phyloP scores from a whole-genome alignment of 257 asterid genomes.

The Paulownia fortunei region DNA sequence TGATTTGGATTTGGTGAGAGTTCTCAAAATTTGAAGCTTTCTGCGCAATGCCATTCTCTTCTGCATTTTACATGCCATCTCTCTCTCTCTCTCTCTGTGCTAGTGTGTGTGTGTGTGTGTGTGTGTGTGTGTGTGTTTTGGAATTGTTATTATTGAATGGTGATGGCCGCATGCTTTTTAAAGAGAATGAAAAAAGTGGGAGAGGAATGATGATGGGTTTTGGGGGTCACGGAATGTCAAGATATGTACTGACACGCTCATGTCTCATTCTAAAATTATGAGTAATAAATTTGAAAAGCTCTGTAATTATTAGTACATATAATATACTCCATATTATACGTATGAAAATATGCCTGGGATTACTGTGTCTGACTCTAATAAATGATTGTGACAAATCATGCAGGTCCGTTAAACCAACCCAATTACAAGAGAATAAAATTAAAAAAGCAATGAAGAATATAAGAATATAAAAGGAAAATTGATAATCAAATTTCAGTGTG shows the following conservation, averaged over 20 bases:
- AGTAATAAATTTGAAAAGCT: slow-evolving; percentile 43
- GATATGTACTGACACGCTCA: slow-evolving; percentile 42
- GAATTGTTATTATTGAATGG: neutral
- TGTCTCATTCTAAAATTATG: slow-evolving; percentile 34
- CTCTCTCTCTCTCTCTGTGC: slow-evolving; percentile 24
- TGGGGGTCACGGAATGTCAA: slow-evolving; percentile 68
- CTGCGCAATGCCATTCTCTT: slow-evolving; percentile 50
- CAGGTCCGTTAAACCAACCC: neutral
- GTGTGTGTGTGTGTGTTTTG: neutral
- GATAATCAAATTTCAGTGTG: neutral
- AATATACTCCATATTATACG: neutral
- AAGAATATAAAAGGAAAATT: neutral
- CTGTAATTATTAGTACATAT: slow-evolving; percentile 21
- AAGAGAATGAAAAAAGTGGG: slow-evolving; percentile 36
- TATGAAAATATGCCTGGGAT: neutral
- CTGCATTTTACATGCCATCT: slow-evolving; percentile 48
- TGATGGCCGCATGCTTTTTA: slow-evolving; percentile 37
- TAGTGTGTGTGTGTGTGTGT: neutral
- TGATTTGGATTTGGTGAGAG: slow-evolving; percentile 71
- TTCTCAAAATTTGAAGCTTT: slow-evolving; percentile 62
- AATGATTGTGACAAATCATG: slow-evolving; percentile 32
- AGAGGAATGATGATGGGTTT: slow-evolving; percentile 28
- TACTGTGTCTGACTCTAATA: neutral
- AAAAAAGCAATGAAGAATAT: neutral
- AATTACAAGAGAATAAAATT: too few relatives aligned